phyloP scores from a whole-genome alignment of 2,329 filamentous ascomycete species.

The Cercospora janseana region DNA sequence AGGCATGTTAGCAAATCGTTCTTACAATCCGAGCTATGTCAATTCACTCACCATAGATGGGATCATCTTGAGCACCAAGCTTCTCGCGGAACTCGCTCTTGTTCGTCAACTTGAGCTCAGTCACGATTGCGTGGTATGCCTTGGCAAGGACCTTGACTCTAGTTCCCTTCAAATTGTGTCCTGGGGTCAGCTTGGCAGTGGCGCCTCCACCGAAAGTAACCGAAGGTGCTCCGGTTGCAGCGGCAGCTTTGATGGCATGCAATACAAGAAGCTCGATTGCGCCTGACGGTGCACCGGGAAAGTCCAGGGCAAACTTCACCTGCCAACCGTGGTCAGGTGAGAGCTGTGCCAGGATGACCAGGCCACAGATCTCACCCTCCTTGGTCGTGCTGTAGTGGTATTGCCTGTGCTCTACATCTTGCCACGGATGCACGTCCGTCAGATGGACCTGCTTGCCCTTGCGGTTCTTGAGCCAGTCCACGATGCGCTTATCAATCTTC shows the following conservation, averaged over 20 bases:
- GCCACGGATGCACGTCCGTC: slow-evolving; percentile 85
- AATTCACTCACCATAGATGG: slow-evolving; percentile 59
- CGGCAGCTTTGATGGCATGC: slow-evolving; percentile 63
- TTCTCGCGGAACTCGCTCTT: slow-evolving; percentile 91
- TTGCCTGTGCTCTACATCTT: slow-evolving; percentile 76
- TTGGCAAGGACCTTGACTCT: slow-evolving; percentile 77
- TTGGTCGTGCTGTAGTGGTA: slow-evolving; percentile 79
- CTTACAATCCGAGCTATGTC: not conserved
- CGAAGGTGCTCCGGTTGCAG: slow-evolving; percentile 57
- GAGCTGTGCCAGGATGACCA: slow-evolving; percentile 81
- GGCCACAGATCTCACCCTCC: slow-evolving; percentile 68
- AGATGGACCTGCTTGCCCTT: slow-evolving; percentile 86
- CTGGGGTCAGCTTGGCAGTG: slow-evolving; percentile 68
- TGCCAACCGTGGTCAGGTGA: slow-evolving; percentile 82
- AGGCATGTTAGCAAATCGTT: not conserved
- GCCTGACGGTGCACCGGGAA: slow-evolving; percentile 80
- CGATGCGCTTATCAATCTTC: slow-evolving; percentile 69
- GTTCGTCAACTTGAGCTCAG: slow-evolving; percentile 75
- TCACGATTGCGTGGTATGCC: slow-evolving; percentile 77
- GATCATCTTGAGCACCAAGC: slow-evolving; percentile 79
- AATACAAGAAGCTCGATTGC: slow-evolving; percentile 82
- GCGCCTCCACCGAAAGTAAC: slow-evolving; percentile 90
- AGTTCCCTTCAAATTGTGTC: slow-evolving; percentile 76
- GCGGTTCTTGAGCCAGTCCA: slow-evolving; percentile 75
- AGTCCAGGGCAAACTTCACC: slow-evolving; percentile 94